Evolutionary conservation across 805 yeast genomes (phyloP).

Genomic region (Candida lessepsii): DNA sequence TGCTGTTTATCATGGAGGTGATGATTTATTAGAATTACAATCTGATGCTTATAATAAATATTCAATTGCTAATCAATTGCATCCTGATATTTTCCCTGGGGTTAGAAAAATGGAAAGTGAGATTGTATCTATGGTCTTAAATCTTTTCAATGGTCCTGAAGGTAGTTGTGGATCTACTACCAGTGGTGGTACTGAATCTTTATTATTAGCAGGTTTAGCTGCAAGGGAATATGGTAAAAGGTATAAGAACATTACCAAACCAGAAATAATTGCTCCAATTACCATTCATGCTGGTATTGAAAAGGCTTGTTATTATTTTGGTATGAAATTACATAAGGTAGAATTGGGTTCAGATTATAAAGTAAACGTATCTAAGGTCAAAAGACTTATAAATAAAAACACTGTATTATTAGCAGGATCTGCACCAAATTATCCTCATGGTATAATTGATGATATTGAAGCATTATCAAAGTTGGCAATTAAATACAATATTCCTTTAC

Average conservation of each 20-base stretch:
- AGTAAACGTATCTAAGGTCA: slow-evolving; percentile 64
- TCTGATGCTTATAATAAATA: slow-evolving; percentile 71
- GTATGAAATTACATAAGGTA: slow-evolving; percentile 79
- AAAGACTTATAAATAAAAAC: slow-evolving; percentile 65
- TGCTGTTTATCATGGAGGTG: slow-evolving; percentile 95
- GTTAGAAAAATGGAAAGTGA: slow-evolving; percentile 96
- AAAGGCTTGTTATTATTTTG: slow-evolving; percentile 89
- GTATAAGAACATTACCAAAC: slow-evolving; percentile 56
- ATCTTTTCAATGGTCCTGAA: slow-evolving; percentile 74
- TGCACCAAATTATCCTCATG: slow-evolving; percentile 97
- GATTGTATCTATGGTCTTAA: slow-evolving; percentile 86
- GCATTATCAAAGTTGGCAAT: slow-evolving; percentile 64
- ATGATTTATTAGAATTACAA: slow-evolving; percentile 71
- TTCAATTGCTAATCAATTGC: slow-evolving; percentile 90
- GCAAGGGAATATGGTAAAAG: slow-evolving; percentile 75
- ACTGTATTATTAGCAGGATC: slow-evolving; percentile 88
- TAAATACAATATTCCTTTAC: slow-evolving; percentile 76
- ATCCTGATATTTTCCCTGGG: slow-evolving; percentile 96
- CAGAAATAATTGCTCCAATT: slow-evolving; percentile 86
- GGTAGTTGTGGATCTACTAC: slow-evolving; percentile 69
- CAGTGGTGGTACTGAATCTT: slow-evolving; percentile 94
- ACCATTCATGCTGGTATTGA: slow-evolving; percentile 95
- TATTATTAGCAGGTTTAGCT: slow-evolving; percentile 79
- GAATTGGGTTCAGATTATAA: slow-evolving; percentile 65
- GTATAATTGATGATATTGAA: slow-evolving; percentile 87